Conservation (phyloP, 768 basidiomycete genomes). For the Lactarius tabidus region DNA sequence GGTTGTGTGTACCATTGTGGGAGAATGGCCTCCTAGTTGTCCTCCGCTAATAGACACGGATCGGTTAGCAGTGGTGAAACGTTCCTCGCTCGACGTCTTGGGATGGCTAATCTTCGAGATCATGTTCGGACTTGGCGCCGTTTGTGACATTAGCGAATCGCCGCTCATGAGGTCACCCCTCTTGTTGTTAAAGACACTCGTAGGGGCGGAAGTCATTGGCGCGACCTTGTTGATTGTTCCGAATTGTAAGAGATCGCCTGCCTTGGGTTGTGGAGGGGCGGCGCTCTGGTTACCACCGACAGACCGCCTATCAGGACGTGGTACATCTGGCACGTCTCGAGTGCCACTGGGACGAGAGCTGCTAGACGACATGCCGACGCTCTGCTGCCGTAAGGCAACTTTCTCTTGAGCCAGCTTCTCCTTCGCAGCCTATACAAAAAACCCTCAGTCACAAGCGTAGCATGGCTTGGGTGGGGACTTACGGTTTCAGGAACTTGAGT, state of each 20-base stretch:
- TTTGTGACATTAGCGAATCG: constrained; percentile 67
- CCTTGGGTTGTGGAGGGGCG: constrained; percentile 61
- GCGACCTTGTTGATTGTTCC: constrained; percentile 74
- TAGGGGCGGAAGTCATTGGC: constrained; percentile 76
- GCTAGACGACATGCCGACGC: constrained; percentile 84
- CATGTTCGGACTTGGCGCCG: constrained; percentile 78
- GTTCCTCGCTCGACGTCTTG: constrained; percentile 69
- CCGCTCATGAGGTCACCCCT: constrained; percentile 54
- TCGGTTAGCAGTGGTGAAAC: constrained; percentile 47
- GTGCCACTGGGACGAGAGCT: constrained; percentile 88
- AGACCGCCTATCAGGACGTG: constrained; percentile 86
- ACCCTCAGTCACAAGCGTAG: neutral
- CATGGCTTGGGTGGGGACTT: constrained; percentile 33
- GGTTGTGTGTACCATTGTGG: constrained; percentile 60
- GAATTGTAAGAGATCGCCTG: constrained; percentile 81
- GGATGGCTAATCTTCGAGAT: too few species aligned
- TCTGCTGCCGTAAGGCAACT: too few species aligned
- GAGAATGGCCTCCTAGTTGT: constrained; percentile 50
- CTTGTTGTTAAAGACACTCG: too few species aligned
- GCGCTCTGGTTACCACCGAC: constrained; percentile 27
- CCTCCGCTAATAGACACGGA: constrained; percentile 55
- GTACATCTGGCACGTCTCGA: constrained; percentile 51
- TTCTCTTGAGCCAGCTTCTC: too few species aligned
- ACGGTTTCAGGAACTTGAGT: constrained; percentile 86
- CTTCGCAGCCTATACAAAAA: constrained; percentile 63